Evolutionary conservation across 139 green algal species (phyloP), one percentile per base, ranked within the genome.

Genomic region (Nannochloris sp.): DNA sequence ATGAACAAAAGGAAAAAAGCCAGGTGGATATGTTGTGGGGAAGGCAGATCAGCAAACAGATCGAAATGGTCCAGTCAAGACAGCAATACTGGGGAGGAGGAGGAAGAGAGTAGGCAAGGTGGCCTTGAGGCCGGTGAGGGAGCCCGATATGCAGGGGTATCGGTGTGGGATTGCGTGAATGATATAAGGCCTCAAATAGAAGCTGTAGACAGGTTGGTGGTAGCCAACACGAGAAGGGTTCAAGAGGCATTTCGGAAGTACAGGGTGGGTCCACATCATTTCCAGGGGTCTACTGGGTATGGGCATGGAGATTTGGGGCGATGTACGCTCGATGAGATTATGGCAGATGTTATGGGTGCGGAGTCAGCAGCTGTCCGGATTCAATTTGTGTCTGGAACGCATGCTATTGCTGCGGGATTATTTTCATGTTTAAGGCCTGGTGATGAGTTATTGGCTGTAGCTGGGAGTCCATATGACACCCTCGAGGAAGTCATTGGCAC

Each of bases 401-500:
- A 97, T 66, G 91, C 91, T 48, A 97, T 97, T 48, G 77, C 89
- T 19, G 66, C 58, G 4, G 91, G 80, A 9, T 76, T 97, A 34
- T 97, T 81, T 66, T 80, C 78, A 8, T 83, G 81, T 57, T 76
- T 98, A 60, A 71, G 91, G 44, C 92, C 90, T 4, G 90, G 88
- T 0, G 83, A 97, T 66, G 85, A 94, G 80, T 81, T 97, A 61
- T 73, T 97, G 55, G 81, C 81, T 7, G 81, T 91, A 44, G 81
- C 82, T 6, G 90, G 90, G 43, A 88, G 78, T 46, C 90, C 90
- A 0, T 98, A 98, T 49, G 92, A 98, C 83, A 98, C 92, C 0
- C 71, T 98, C 75, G 87, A 96, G 71, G 90, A 97, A 78, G 92
- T 98, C 36, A 95, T 96, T 48, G 91, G 92, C 19, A 58, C 83